Percentiles rank a stretch among this genome's conserved stretches.
These are phyloP conservation scores for Kluyveromyces nonfermentans DNA, from an alignment of 805 yeast species.

Conservation along the genomic window DNA sequence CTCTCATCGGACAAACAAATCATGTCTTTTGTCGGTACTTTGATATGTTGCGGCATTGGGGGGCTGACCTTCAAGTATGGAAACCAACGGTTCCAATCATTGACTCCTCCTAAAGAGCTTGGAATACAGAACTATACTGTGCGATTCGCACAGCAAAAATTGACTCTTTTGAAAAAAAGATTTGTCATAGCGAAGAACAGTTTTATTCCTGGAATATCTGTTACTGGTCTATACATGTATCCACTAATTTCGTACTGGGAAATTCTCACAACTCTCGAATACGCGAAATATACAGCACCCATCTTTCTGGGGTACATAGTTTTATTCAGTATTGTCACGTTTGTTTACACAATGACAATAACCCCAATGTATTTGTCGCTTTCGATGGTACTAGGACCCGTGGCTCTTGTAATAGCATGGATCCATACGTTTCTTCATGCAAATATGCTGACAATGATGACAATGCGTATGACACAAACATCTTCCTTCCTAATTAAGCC, in stretches of 20 bases:
- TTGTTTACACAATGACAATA: conserved; percentile 23
- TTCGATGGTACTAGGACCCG: conserved; percentile 23
- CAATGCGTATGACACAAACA: conserved; percentile 23
- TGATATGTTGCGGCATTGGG: conserved; percentile 23
- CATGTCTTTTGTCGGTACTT: conserved; percentile 28
- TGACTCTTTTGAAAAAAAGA: conserved; percentile 7
- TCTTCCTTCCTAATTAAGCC: conserved; percentile 11
- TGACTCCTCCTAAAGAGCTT: not conserved
- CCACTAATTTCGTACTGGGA: conserved; percentile 12
- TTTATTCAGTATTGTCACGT: conserved; percentile 12
- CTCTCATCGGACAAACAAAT: not conserved
- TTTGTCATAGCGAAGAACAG: conserved; percentile 9
- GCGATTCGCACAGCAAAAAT: conserved; percentile 12
- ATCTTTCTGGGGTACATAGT: conserved; percentile 12
- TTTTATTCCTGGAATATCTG: conserved; percentile 18
- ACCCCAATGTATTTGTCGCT: conserved; percentile 24
- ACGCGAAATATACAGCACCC: not conserved
- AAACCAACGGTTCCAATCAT: conserved; percentile 9
- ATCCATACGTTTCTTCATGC: conserved; percentile 24
- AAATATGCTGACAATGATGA: conserved; percentile 25
- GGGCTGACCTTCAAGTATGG: conserved; percentile 22
- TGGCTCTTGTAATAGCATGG: conserved; percentile 21
- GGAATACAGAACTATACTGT: conserved; percentile 8
- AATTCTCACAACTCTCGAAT: not conserved
- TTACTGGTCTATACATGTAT: conserved; percentile 16